Base-by-base conservation (phyloP, 148 eudicot species). In the Amaranthus palmeri region DNA sequence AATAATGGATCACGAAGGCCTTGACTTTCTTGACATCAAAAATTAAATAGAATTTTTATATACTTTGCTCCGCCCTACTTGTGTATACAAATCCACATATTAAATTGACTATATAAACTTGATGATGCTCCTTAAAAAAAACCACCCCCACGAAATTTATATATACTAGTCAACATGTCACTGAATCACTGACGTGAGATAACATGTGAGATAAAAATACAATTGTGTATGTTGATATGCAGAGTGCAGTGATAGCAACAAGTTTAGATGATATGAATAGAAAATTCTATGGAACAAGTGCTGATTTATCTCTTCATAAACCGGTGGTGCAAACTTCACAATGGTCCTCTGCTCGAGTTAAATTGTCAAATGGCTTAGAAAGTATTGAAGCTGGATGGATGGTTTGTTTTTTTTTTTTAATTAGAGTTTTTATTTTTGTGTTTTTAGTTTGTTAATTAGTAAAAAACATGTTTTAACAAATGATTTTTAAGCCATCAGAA, bases 301-400 rank as follows among this genome's bases (percentile, higher is more conserved):
- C 59, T 36, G 45, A 47, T 7, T 36, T 72, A 7, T 12, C 40
- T 12, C 4, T 51, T 3, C 15, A 72, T 72, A 61, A 72, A 61
- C 68, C 75, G 0, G 10, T 0, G 4, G 75, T 52, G 3, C 36
- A 42, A 3, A 8, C 4, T 6, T 3, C 2, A 14, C 75, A 72
- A 48, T 72, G 59, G 68, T 61, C 75, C 4, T 15, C 68, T 0
- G 8, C 48, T 25, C 48, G 75, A 4, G 42, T 72, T 14, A 72
- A 61, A 72, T 55, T 72, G 0, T 40, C 8, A 18, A 50, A 51
- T 61, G 75, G 51, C 0, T 3, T 14, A 2, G 75, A 72, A 12
- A 61, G 68, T 8, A 50, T 72, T 36, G 75, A 72, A 72, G 75
- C 75, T 36, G 75, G 67, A 17, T 72, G 75, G 75, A 72, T 72